phyloP scores from a whole-genome alignment of 495 filamentous ascomycete genomes.

The Podospora pseudocomata region DNA sequence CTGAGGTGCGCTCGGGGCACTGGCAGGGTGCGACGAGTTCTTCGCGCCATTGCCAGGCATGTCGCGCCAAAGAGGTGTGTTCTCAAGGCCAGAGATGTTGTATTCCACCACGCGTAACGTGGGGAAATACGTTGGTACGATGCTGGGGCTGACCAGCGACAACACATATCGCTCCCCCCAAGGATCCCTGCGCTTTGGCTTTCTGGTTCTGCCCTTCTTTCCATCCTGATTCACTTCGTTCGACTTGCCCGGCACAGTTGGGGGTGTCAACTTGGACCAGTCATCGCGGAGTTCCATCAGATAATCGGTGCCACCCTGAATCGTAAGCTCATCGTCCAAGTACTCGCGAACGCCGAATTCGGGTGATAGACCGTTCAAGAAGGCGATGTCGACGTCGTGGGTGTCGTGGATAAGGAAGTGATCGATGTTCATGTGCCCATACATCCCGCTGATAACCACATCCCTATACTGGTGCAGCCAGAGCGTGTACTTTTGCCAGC shows the following conservation, averaged over 20 bases:
- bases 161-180: constrained; percentile 84
- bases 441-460: constrained; percentile 72
- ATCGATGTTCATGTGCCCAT: constrained; percentile 98
- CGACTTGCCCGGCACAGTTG: constrained; percentile 28
- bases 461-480: constrained; percentile 90
- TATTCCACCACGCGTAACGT: constrained; percentile 85
- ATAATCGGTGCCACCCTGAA: constrained; percentile 69
- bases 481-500: constrained; percentile 96
- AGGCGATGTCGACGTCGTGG: constrained; percentile 60
- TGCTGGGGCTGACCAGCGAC: constrained; percentile 72
- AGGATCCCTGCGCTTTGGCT: constrained; percentile 38
- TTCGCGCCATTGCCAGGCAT: constrained; percentile 6
- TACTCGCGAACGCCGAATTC: constrained; percentile 30
- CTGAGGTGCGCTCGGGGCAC: constrained; percentile 12
- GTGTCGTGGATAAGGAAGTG: constrained; percentile 94
- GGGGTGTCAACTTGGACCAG: constrained; percentile 72
- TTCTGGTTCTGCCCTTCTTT: constrained; percentile 43
- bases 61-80: constrained; percentile 45
- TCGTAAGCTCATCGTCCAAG: constrained; percentile 55
- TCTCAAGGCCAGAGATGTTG: constrained; percentile 78
- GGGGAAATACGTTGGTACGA: constrained; percentile 93
- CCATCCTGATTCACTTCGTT: constrained; percentile 31
- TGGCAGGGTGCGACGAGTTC: not conserved
- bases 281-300: constrained; percentile 69
- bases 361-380: constrained; percentile 43